A percentile compares a stretch with the other conserved stretches of the same genome.
These are phyloP conservation scores for Penstemon davidsonii DNA, from an alignment of 257 asterid genomes.

Conservation along the genomic window DNA sequence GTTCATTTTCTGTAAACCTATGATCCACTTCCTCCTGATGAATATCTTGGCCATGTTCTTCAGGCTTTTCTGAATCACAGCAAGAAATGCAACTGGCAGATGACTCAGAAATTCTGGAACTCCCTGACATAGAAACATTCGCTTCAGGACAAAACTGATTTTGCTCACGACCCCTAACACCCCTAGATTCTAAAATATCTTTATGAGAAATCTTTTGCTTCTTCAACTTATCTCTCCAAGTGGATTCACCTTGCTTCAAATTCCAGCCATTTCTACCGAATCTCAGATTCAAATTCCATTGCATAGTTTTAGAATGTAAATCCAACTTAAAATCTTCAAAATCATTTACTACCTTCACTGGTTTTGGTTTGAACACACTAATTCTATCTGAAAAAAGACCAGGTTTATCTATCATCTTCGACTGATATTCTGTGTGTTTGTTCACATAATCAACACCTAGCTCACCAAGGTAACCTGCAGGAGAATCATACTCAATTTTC, in stretches of 20 bases:
- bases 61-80: constrained; percentile 27
- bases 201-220: constrained; percentile 21
- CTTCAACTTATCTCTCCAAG: constrained; percentile 5
- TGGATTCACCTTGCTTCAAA: constrained; percentile 23
- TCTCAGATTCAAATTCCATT: constrained; percentile 19
- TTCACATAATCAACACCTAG: constrained; percentile 26
- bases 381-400: constrained; percentile 27
- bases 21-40: no score
- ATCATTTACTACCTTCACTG: constrained; percentile 22
- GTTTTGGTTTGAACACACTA: constrained; percentile 31
- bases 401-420: constrained; percentile 24
- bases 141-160: constrained; percentile 14
- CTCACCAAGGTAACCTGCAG: constrained; percentile 19
- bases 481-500: constrained; percentile 33
- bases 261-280: constrained; percentile 23
- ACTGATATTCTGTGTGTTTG: constrained; percentile 17
- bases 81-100: constrained; percentile 21
- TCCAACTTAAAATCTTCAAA: constrained; percentile 21
- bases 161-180: constrained; percentile 25
- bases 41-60: constrained; percentile 6
- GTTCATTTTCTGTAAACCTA: constrained; percentile 21
- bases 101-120: constrained; percentile 21
- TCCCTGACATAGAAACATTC: constrained; percentile 28
- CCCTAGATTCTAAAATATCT: constrained; percentile 27
- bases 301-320: constrained; percentile 26